Evolutionary conservation across 2,329 filamentous ascomycete species (phyloP).

Genomic region (Botrytis sinoallii): DNA sequence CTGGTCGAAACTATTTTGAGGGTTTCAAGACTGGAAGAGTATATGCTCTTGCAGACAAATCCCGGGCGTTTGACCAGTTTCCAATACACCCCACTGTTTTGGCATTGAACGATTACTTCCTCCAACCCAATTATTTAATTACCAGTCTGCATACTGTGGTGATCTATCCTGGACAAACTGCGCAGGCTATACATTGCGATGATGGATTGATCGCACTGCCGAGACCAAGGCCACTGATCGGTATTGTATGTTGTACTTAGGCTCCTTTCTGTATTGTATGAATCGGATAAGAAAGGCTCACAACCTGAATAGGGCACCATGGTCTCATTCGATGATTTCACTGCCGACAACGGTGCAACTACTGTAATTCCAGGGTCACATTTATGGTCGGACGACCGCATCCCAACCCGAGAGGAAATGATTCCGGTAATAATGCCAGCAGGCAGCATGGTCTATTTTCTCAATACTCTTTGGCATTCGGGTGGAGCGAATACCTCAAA

Average conservation of each 20-base stretch:
- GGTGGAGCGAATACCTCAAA: slow-evolving; percentile 33
- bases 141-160: slow-evolving; percentile 41
- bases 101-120: slow-evolving; percentile 42
- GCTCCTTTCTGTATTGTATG: not conserved
- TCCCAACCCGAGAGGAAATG: slow-evolving; percentile 32
- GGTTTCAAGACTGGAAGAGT: slow-evolving; percentile 41
- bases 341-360: slow-evolving; percentile 34
- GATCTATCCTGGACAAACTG: slow-evolving; percentile 40
- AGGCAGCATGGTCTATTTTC: slow-evolving; percentile 35
- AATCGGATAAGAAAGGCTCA: slow-evolving; percentile 7
- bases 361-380: slow-evolving; percentile 36
- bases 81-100: slow-evolving; percentile 40
- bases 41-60: slow-evolving; percentile 43
- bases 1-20: slow-evolving; percentile 41
- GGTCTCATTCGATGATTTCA: slow-evolving; percentile 37
- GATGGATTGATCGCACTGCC: slow-evolving; percentile 35
- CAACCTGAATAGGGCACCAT: slow-evolving; percentile 33
- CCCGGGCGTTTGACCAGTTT: slow-evolving; percentile 41
- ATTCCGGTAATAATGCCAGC: slow-evolving; percentile 36
- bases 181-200: slow-evolving; percentile 41
- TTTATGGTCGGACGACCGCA: slow-evolving; percentile 34
- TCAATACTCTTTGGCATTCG: slow-evolving; percentile 36
- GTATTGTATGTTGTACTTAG: slow-evolving; percentile 25
- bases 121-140: slow-evolving; percentile 40
- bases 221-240: slow-evolving; percentile 35